Percentiles rank a stretch among this genome's conserved stretches.
Evolutionary conservation across 169 alveolate species (phyloP).

Genomic region (Plasmodium reichenowi): DNA sequence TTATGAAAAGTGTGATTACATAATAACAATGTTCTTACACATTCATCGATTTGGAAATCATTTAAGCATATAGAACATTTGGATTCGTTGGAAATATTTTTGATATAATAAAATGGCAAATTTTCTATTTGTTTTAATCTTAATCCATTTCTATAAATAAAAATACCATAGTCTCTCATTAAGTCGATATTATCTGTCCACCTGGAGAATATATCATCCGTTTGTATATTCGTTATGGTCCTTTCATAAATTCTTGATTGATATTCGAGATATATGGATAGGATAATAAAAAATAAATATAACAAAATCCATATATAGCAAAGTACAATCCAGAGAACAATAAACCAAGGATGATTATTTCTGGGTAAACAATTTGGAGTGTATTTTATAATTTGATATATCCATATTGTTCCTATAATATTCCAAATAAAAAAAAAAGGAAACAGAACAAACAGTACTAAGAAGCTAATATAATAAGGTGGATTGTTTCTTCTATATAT

Average conservation of each 20-base stretch:
- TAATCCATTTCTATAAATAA: constrained; percentile 82
- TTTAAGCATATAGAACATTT: constrained; percentile 65
- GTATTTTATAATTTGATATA: constrained; percentile 75
- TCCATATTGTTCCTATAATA: constrained; percentile 84
- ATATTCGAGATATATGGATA: constrained; percentile 52
- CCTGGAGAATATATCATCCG: constrained; percentile 78
- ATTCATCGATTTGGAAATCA: constrained; percentile 73
- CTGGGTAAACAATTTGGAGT: constrained; percentile 85
- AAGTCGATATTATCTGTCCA: constrained; percentile 55
- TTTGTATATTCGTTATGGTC: constrained; percentile 78
- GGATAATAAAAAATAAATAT: constrained; percentile 81
- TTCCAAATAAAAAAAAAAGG: constrained; percentile 85
- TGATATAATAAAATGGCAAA: constrained; percentile 51
- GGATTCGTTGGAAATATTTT: constrained; percentile 14
- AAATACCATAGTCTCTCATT: constrained; percentile 84
- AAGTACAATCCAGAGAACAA: constrained; percentile 83
- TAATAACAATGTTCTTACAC: constrained; percentile 80
- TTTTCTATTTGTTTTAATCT: constrained; percentile 41
- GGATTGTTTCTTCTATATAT: constrained; percentile 82
- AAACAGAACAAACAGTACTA: constrained; percentile 80
- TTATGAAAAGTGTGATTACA: constrained; percentile 87
- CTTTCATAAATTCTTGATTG: constrained; percentile 76
- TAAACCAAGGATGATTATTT: constrained; percentile 87
- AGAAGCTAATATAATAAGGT: constrained; percentile 81
- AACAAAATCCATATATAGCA: constrained; percentile 85